Base-by-base conservation (phyloP, 2,329 filamentous ascomycete species). In the Xylariomycetidae sp. region DNA sequence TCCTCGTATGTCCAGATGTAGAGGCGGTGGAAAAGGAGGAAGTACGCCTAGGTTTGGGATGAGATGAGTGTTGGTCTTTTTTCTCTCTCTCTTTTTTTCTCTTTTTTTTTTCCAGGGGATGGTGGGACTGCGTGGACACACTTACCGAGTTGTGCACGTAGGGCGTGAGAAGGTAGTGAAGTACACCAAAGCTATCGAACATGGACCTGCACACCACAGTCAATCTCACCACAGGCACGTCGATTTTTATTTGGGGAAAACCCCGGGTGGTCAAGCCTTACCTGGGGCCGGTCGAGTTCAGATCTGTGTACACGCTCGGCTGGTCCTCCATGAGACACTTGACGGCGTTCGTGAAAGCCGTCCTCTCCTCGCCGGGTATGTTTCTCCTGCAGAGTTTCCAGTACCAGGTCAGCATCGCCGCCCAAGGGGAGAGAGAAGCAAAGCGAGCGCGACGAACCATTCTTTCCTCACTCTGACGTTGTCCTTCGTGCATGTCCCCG, bases 11-110 rank as follows among this genome's bases (percentile, higher is more conserved):
- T 48, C 46, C 47, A 56, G 39, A 58, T 49, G 45, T 54, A 63
- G 37, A 57, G 51, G 27, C 59, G 50, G 37, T 63, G 59, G 49
- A 58, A 63, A 18, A 55, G 48, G 14, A 62, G 54, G 42, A 63
- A 63, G 31, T 55, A 58, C 1, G 53, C 57, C 53, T 54, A 5
- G 5, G 3, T 14, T 8, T 4, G 22, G 9, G 20, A 7, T 41
- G 33, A 41, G 35, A 16, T 14, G 13, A 7, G 2, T n/a, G 8
- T 11, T 11, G 17, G 4, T 2, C 16, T 25, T 28, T 12, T 5
- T n/a, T n/a, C n/a, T n/a, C n/a, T n/a, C n/a, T n/a, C n/a, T n/a
- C n/a, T n/a, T n/a, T n/a, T n/a, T n/a, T n/a, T n/a, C n/a, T n/a
- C n/a, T n/a, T n/a, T n/a, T n/a, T n/a, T n/a, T n/a, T n/a, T n/a